Evolutionary conservation across 805 yeast species (phyloP).

Genomic region (Kodamaea sagamina): DNA sequence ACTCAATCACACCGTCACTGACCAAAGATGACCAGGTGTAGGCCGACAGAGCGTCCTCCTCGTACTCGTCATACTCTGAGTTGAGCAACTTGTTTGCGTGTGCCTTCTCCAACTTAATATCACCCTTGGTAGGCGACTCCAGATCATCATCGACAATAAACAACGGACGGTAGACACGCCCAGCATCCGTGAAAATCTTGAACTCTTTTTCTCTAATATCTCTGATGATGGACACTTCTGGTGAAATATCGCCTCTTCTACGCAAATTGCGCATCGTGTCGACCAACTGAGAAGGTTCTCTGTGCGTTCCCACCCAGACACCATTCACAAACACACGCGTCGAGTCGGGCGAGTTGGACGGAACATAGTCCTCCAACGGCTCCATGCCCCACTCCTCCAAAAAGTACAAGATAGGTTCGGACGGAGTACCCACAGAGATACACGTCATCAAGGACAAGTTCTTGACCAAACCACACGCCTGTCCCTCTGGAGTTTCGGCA

Average conservation of each 20-base stretch:
- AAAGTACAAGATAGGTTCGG: constrained; percentile 89
- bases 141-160: constrained; percentile 89
- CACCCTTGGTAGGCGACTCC: constrained; percentile 67
- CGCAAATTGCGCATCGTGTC: constrained; percentile 88
- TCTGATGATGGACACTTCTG: constrained; percentile 95
- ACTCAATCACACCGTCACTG: constrained; percentile 86
- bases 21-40: constrained; percentile 87
- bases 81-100: constrained; percentile 72
- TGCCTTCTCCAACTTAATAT: constrained; percentile 79
- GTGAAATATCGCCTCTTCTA: constrained; percentile 92
- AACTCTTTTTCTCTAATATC: constrained; percentile 97
- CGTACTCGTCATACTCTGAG: constrained; percentile 63
- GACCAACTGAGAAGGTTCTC: constrained; percentile 91
- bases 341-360: constrained; percentile 86
- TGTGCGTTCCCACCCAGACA: constrained; percentile 98
- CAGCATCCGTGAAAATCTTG: constrained; percentile 96
- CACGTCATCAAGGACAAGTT: constrained; percentile 95
- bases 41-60: constrained; percentile 44
- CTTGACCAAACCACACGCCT: constrained; percentile 98
- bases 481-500: constrained; percentile 99
- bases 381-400: constrained; percentile 99
- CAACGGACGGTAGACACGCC: constrained; percentile 95
- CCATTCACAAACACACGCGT: constrained; percentile 97
- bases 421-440: constrained; percentile 96
- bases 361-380: constrained; percentile 93